Evolutionary conservation across 2,329 filamentous ascomycete species (phyloP).

Genomic region (Amphichorda felina): DNA sequence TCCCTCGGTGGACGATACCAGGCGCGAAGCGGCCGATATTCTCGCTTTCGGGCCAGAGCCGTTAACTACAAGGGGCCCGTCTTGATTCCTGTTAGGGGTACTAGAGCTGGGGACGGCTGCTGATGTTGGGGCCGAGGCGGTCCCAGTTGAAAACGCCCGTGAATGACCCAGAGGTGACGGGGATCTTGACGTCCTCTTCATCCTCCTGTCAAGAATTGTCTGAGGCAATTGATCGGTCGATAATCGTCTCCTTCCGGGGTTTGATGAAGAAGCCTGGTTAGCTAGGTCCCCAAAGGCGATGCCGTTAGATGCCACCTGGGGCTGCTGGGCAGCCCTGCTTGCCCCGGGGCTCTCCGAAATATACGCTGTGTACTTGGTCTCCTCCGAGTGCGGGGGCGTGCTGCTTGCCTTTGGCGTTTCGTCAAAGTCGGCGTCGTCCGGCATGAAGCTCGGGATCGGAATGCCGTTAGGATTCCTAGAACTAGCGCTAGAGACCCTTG

Average conservation of each 20-base stretch:
- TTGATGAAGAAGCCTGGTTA: slow-evolving; percentile 15
- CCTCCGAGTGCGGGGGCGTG: slow-evolving; percentile 36
- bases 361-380: slow-evolving; percentile 18
- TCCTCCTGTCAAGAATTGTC: slow-evolving; percentile 38
- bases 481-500: slow-evolving; percentile 20
- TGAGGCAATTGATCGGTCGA: slow-evolving; percentile 44
- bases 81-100: slow-evolving; percentile 19
- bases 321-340: slow-evolving; percentile 7
- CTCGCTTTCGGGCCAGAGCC: slow-evolving; percentile 28
- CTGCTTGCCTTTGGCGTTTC: slow-evolving; percentile 26
- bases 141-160: slow-evolving; percentile 29
- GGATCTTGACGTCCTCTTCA: slow-evolving; percentile 40
- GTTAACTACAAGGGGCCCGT: slow-evolving; percentile 41
- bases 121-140: slow-evolving; percentile 23
- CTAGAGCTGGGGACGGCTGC: slow-evolving; percentile 11
- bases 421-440: slow-evolving; percentile 40
- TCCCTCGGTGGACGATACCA: slow-evolving; percentile 11
- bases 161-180: slow-evolving; percentile 42
- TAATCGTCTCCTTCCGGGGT: slow-evolving; percentile 29
- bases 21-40: slow-evolving; percentile 10
- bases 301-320: slow-evolving; percentile 17
- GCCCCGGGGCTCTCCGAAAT: slow-evolving; percentile 15
- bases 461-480: slow-evolving; percentile 34
- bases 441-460: slow-evolving; percentile 41
- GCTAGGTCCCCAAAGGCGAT: slow-evolving; percentile 36